Conservation (phyloP, 208 protist species). For the Balamuthia mandrillaris region DNA sequence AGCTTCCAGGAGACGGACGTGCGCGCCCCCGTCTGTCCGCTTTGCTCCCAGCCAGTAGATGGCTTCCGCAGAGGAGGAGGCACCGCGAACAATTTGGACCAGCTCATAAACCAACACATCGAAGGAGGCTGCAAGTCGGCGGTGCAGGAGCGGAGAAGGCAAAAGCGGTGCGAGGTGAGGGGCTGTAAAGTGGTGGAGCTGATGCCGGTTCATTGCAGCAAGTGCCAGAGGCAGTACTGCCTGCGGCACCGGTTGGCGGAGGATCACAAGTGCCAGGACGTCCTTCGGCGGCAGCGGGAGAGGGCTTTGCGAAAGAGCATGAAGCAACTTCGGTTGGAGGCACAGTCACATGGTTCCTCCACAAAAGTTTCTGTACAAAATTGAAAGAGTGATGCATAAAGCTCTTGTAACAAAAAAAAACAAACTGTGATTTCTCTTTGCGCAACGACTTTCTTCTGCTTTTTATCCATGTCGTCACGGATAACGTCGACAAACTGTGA, state of each 20-base stretch:
- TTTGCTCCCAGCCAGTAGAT: not conserved
- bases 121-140: slow-evolving; percentile 4
- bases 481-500: too few species aligned
- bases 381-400: too few species aligned
- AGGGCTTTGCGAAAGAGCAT: too few species aligned
- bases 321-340: too few species aligned
- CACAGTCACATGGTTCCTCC: too few species aligned
- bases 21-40: not conserved
- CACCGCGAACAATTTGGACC: not conserved
- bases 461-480: too few species aligned
- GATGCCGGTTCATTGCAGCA: not conserved
- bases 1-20: not conserved
- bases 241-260: slow-evolving; percentile 10
- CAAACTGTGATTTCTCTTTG: too few species aligned
- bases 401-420: too few species aligned
- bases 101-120: not conserved
- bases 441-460: too few species aligned
- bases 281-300: too few species aligned
- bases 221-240: not conserved
- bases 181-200: not conserved
- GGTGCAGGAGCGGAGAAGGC: not conserved
- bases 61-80: too few species aligned
- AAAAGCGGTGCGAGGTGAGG: not conserved
- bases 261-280: slow-evolving; percentile 33
- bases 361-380: too few species aligned